Evolutionary conservation across 2,329 filamentous ascomycete genomes (phyloP).

Genomic region (Hypoxylon sp.): DNA sequence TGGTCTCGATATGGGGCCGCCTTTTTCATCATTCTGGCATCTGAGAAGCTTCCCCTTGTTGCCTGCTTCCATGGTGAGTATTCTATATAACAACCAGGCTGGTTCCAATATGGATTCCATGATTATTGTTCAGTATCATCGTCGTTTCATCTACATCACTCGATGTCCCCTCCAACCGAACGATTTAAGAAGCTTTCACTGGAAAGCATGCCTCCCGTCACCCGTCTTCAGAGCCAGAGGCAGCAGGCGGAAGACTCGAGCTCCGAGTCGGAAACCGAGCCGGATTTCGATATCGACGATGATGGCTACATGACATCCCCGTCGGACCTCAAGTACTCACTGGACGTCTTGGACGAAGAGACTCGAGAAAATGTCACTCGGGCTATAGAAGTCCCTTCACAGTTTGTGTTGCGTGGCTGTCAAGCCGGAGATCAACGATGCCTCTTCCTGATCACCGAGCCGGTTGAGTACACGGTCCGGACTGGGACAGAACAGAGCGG

Average conservation of each 20-base stretch:
- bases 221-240: slow-evolving; percentile 53
- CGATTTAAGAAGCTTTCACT: slow-evolving; percentile 61
- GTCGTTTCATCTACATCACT: slow-evolving; percentile 43
- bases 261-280: slow-evolving; percentile 54
- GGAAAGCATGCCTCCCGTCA: slow-evolving; percentile 57
- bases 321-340: slow-evolving; percentile 55
- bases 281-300: slow-evolving; percentile 55
- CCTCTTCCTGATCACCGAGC: slow-evolving; percentile 70
- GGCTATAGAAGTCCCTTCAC: slow-evolving; percentile 64
- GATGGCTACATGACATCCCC: slow-evolving; percentile 54
- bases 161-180: slow-evolving; percentile 56
- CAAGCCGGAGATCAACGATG: slow-evolving; percentile 64
- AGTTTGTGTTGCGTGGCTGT: slow-evolving; percentile 66
- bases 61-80: slow-evolving; percentile 31
- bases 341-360: slow-evolving; percentile 53
- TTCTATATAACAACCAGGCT: slow-evolving; percentile 48
- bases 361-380: slow-evolving; percentile 60
- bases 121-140: slow-evolving; percentile 37
- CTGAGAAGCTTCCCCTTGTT: slow-evolving; percentile 22
- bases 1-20: slow-evolving; percentile 48
- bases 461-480: slow-evolving; percentile 66
- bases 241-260: slow-evolving; percentile 50
- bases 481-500: slow-evolving; percentile 61
- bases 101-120: slow-evolving; percentile 26
- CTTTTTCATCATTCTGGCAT: slow-evolving; percentile 40